Percentiles rank a stretch among this genome's conserved stretches.
Evolutionary conservation across 345 rosid species (phyloP).

Genomic region (Boechera stricta): DNA sequence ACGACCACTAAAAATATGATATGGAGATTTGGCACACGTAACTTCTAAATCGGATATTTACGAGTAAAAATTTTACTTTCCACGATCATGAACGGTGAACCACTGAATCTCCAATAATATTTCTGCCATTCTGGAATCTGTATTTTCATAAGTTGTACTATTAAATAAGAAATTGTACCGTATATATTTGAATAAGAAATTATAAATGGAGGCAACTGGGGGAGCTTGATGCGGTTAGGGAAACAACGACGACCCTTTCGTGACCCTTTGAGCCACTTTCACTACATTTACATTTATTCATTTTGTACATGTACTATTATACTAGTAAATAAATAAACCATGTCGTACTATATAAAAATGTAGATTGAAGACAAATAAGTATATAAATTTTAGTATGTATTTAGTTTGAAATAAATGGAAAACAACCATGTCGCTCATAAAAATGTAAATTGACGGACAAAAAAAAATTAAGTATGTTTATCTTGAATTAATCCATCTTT

Average conservation of each 20-base stretch:
- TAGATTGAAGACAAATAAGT: not conserved
- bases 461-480: not conserved
- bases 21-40: slow-evolving; percentile 17
- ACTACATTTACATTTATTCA: slow-evolving; percentile 7
- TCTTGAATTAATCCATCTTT: not conserved
- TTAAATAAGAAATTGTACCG: slow-evolving; percentile 7
- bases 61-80: not conserved
- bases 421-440: not conserved
- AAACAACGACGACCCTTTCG: slow-evolving; percentile 54
- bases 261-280: slow-evolving; percentile 55
- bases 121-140: not conserved
- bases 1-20: slow-evolving; percentile 10
- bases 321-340: not conserved
- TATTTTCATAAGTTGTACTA: not conserved
- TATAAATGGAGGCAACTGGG: slow-evolving; percentile 45
- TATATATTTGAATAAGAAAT: not conserved
- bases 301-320: not conserved
- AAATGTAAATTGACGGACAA: not conserved
- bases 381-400: not conserved
- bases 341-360: not conserved
- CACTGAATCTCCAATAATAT: not conserved
- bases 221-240: slow-evolving; percentile 34
- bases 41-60: not conserved
- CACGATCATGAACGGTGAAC: not conserved
- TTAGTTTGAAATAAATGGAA: not conserved